Evolutionary conservation across 371 early-diverging fungal species (phyloP).

Genomic region (Mucor saturninus): DNA sequence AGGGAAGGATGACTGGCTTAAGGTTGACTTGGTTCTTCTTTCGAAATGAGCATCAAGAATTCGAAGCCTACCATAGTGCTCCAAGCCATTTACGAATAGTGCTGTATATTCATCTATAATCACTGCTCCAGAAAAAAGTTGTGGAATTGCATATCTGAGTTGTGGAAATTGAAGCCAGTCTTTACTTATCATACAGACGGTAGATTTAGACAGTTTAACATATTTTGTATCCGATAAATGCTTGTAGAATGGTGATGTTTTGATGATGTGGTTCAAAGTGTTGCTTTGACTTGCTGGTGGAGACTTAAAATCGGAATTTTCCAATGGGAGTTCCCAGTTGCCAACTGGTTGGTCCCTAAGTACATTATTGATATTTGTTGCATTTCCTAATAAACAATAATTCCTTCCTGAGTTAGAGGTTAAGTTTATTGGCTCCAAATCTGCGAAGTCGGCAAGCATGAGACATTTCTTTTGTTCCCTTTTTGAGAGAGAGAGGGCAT

Average conservation of each 20-base stretch:
- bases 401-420: constrained; percentile 21
- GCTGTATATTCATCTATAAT: constrained; percentile 16
- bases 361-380: constrained; percentile 25
- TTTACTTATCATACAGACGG: constrained; percentile 21
- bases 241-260: constrained; percentile 17
- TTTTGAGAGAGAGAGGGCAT: constrained; percentile 27
- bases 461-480: constrained; percentile 21
- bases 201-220: constrained; percentile 24
- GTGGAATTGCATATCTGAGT: constrained; percentile 22
- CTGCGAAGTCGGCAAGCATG: constrained; percentile 23
- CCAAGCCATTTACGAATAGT: constrained; percentile 20
- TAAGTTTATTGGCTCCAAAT: constrained; percentile 9
- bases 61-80: constrained; percentile 20
- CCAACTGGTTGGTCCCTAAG: constrained; percentile 20
- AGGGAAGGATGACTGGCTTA: constrained; percentile 10
- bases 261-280: constrained; percentile 21
- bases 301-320: constrained; percentile 13
- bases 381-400: constrained; percentile 22
- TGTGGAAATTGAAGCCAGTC: constrained; percentile 22
- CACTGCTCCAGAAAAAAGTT: constrained; percentile 21
- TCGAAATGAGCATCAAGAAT: constrained; percentile 14
- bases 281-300: constrained; percentile 12
- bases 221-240: constrained; percentile 16
- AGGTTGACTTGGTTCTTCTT: constrained; percentile 19
- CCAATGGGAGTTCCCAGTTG: constrained; percentile 23